Conservation (phyloP, 768 basidiomycete species). For the Coprinopsis cinerea region DNA sequence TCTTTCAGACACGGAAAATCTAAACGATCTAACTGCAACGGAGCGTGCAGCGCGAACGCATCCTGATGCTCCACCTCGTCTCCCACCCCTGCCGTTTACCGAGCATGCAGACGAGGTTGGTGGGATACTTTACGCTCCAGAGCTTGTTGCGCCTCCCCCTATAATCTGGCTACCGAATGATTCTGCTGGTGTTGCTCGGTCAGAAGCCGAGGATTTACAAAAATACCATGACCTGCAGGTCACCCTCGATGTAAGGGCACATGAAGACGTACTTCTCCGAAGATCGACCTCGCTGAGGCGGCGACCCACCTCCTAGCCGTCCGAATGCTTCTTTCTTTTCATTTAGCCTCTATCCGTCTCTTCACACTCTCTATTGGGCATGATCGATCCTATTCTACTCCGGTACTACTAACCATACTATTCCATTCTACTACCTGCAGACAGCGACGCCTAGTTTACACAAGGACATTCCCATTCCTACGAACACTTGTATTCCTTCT, state of each 20-base stretch:
- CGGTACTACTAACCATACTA: background rate
- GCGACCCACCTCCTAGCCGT: background rate
- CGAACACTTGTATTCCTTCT: background rate
- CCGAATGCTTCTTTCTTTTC: background rate
- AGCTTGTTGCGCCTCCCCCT: conserved; percentile 70
- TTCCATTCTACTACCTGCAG: background rate
- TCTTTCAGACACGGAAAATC: conserved; percentile 57
- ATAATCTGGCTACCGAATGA: conserved; percentile 87
- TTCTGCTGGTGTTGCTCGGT: conserved; percentile 61
- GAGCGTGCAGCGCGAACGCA: conserved; percentile 74
- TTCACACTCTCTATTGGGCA: too few relatives aligned
- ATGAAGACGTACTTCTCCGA: conserved; percentile 42
- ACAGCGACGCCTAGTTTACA: background rate
- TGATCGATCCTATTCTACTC: background rate
- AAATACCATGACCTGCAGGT: conserved; percentile 67
- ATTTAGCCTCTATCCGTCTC: too few relatives aligned
- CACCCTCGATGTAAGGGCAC: conserved; percentile 61
- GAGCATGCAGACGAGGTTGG: conserved; percentile 77
- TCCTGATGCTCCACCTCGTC: conserved; percentile 69
- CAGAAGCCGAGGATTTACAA: conserved; percentile 71
- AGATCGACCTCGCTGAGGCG: conserved; percentile 28
- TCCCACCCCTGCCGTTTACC: conserved; percentile 61
- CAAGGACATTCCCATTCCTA: background rate
- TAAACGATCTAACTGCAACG: conserved; percentile 78
- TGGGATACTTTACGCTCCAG: conserved; percentile 76